Percentiles rank a stretch among this genome's conserved stretches.
These are phyloP conservation scores for Xylaria digitata DNA, from an alignment of 2,329 filamentous ascomycete genomes.

Conservation along the genomic window DNA sequence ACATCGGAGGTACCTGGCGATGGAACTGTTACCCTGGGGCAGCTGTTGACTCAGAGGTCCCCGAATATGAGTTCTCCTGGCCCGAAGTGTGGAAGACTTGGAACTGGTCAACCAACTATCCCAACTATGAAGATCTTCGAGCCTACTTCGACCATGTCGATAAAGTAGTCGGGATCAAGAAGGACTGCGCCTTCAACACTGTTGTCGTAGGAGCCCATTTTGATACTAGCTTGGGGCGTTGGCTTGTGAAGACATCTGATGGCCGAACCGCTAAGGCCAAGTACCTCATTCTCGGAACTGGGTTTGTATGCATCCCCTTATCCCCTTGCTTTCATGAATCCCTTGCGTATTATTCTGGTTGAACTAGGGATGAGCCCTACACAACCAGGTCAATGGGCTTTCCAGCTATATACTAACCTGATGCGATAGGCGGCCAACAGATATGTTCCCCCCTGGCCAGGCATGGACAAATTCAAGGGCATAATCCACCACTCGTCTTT, in stretches of 20 bases:
- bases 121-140: conserved; percentile 63
- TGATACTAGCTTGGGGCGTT: conserved; percentile 59
- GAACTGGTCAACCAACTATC: conserved; percentile 67
- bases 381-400: not conserved
- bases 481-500: conserved; percentile 69
- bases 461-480: conserved; percentile 70
- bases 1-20: conserved; percentile 65
- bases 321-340: not conserved
- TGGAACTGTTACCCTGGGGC: conserved; percentile 69
- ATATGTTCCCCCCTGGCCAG: conserved; percentile 70
- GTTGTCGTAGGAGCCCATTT: conserved; percentile 65
- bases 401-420: not conserved
- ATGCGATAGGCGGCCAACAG: conserved; percentile 62
- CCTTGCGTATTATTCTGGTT: not conserved
- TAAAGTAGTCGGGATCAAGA: conserved; percentile 64
- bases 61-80: conserved; percentile 65
- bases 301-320: conserved; percentile 56
- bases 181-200: conserved; percentile 67
- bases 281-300: conserved; percentile 65
- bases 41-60: conserved; percentile 64
- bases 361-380: not conserved
- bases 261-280: conserved; percentile 62
- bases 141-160: conserved; percentile 71
- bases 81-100: conserved; percentile 65
- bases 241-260: conserved; percentile 63